Percentiles rank a stretch among this genome's conserved stretches.
Conservation (phyloP, 345 rosid genomes). For the Gossypium anomalum region DNA sequence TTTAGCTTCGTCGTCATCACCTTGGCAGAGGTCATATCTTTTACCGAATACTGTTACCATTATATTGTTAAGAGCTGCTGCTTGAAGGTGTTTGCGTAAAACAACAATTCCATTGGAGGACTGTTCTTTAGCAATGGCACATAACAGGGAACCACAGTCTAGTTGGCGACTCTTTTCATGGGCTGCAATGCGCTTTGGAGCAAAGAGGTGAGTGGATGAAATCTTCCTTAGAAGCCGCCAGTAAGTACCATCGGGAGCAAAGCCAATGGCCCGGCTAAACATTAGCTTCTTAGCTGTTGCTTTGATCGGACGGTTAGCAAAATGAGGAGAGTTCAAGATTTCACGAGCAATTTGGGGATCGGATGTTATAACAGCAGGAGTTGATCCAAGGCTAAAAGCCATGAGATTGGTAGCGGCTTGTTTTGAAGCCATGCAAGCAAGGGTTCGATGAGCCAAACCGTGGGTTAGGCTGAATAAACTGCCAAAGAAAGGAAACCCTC, state of each 20-base stretch:
- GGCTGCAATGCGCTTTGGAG: constrained; percentile 40
- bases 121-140: constrained; percentile 25
- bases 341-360: constrained; percentile 62
- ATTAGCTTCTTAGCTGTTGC: constrained; percentile 59
- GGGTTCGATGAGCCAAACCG: constrained; percentile 23
- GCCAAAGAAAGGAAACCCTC: constrained; percentile 45
- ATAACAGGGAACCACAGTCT: constrained; percentile 32
- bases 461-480: constrained; percentile 31
- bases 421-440: constrained; percentile 25
- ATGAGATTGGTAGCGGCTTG: constrained; percentile 34
- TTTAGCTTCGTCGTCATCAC: constrained; percentile 15
- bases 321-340: constrained; percentile 56
- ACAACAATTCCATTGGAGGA: constrained; percentile 18
- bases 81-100: constrained; percentile 42
- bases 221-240: constrained; percentile 46
- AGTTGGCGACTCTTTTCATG: constrained; percentile 39
- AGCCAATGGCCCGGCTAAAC: constrained; percentile 62
- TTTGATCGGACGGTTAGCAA: constrained; percentile 81
- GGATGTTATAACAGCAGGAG: constrained; percentile 55
- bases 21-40: constrained; percentile 24
- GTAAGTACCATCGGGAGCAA: constrained; percentile 44
- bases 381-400: constrained; percentile 53
- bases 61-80: constrained; percentile 46
- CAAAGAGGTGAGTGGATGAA: constrained; percentile 42
- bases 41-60: constrained; percentile 57